Percentiles rank a stretch among this genome's conserved stretches.
phyloP scores from a whole-genome alignment of 257 asterid genomes.

The Vinca minor region DNA sequence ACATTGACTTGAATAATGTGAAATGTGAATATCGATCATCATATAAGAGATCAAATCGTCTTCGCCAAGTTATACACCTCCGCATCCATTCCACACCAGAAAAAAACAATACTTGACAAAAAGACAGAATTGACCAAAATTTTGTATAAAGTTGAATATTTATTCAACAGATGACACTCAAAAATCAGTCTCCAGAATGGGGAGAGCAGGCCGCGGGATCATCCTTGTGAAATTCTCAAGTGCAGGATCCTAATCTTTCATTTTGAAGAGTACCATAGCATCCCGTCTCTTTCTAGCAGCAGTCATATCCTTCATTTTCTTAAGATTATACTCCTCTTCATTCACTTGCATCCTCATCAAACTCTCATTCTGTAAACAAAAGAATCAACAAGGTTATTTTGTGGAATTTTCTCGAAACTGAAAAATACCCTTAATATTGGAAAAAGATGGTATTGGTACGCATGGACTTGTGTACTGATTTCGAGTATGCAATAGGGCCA shows the following conservation, averaged over 20 bases:
- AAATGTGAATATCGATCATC: neutral
- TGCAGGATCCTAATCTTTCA: conserved; percentile 12
- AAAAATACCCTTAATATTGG: too few species aligned
- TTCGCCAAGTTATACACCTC: too few species aligned
- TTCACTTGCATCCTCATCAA: too few species aligned
- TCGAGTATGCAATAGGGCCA: too few species aligned
- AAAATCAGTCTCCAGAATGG: conserved; percentile 32
- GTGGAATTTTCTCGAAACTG: too few species aligned
- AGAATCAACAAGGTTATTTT: too few species aligned
- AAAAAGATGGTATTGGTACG: too few species aligned
- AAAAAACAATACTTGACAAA: neutral
- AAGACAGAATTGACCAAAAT: neutral
- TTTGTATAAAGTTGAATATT: neutral
- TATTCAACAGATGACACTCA: conserved; percentile 30
- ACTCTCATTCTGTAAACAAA: too few species aligned
- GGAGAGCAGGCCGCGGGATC: conserved; percentile 33
- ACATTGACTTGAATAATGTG: neutral
- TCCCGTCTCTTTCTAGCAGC: too few species aligned
- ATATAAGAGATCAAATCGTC: neutral
- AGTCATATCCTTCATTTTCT: too few species aligned
- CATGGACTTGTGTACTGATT: too few species aligned
- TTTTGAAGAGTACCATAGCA: neutral
- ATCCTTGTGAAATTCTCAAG: conserved; percentile 21
- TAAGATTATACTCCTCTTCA: too few species aligned
- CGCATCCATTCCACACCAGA: neutral